A percentile compares a stretch with the other conserved stretches of the same genome.
phyloP scores from a whole-genome alignment of 2,329 filamentous ascomycete species.

The Epichloe sp. region DNA sequence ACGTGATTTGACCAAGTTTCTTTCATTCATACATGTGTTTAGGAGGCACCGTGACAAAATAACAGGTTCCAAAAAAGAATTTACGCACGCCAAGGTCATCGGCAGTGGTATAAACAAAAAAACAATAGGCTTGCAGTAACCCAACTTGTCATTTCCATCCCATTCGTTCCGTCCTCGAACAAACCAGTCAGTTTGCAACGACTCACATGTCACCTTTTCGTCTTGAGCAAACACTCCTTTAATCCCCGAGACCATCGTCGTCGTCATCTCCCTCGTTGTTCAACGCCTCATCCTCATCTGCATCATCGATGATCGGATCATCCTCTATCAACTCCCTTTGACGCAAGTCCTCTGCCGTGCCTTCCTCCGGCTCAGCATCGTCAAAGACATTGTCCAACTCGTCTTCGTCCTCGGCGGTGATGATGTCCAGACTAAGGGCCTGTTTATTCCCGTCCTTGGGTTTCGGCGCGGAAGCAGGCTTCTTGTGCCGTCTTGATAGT shows the following conservation, averaged over 20 bases:
- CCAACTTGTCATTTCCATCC: background rate
- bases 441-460: constrained; percentile 19
- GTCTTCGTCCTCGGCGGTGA: constrained; percentile 25
- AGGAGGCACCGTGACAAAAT: no score
- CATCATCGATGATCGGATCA: constrained; percentile 26
- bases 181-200: background rate
- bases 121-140: background rate
- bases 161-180: background rate
- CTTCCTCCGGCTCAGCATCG: constrained; percentile 42
- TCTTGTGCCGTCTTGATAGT: constrained; percentile 31
- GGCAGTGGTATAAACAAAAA: background rate
- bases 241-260: constrained; percentile 34
- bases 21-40: no score
- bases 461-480: constrained; percentile 15
- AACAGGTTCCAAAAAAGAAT: no score
- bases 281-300: constrained; percentile 18
- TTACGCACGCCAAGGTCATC: no score
- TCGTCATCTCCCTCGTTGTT: constrained; percentile 28
- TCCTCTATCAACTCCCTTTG: constrained; percentile 41
- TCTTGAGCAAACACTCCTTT: background rate
- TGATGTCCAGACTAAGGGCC: constrained; percentile 30
- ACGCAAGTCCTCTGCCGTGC: constrained; percentile 43
- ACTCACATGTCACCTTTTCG: no score
- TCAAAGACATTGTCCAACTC: constrained; percentile 29
- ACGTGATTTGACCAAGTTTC: no score